Percentiles rank a stretch among this genome's conserved stretches.
These are phyloP conservation scores for Pleurozium schreberi DNA, from an alignment of 225 moss, liverwort and hornwort genomes.

Conservation along the genomic window DNA sequence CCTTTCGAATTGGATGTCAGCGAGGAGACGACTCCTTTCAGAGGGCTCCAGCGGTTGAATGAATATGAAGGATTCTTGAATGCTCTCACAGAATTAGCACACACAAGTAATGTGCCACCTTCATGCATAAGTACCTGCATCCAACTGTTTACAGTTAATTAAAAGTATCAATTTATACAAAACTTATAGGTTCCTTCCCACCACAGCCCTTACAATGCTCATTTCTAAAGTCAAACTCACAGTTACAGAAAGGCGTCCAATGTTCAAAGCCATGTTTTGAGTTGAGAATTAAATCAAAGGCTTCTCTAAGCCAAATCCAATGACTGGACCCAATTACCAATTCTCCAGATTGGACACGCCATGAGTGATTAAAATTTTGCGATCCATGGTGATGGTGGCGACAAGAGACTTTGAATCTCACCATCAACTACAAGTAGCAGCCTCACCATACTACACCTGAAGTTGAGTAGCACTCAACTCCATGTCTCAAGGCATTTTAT, in stretches of 20 bases:
- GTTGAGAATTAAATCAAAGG: neutral
- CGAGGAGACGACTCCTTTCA: slow-evolving; percentile 13
- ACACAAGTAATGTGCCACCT: slow-evolving; percentile 91
- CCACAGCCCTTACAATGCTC: neutral
- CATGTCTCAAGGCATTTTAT: neutral
- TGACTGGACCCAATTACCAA: neutral
- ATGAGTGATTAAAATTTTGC: neutral
- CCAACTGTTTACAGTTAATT: neutral
- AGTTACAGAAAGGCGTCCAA: neutral
- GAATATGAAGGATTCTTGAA: slow-evolving; percentile 66
- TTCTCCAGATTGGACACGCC: neutral
- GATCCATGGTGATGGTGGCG: neutral
- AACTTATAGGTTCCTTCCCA: neutral
- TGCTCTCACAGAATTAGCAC: slow-evolving; percentile 86
- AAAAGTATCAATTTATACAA: neutral
- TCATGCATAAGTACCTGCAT: slow-evolving; percentile 93
- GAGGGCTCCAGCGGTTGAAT: slow-evolving; percentile 16
- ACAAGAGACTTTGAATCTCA: neutral
- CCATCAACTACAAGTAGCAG: neutral
- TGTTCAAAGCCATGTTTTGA: neutral
- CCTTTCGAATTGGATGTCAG: slow-evolving; percentile 1
- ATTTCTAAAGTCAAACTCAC: neutral
- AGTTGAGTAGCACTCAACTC: neutral
- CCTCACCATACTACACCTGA: neutral
- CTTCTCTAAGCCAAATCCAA: neutral